A percentile compares a stretch with the other conserved stretches of the same genome.
Evolutionary conservation across 139 green algal genomes (phyloP).

Genomic region (Picochlorum sp.): DNA sequence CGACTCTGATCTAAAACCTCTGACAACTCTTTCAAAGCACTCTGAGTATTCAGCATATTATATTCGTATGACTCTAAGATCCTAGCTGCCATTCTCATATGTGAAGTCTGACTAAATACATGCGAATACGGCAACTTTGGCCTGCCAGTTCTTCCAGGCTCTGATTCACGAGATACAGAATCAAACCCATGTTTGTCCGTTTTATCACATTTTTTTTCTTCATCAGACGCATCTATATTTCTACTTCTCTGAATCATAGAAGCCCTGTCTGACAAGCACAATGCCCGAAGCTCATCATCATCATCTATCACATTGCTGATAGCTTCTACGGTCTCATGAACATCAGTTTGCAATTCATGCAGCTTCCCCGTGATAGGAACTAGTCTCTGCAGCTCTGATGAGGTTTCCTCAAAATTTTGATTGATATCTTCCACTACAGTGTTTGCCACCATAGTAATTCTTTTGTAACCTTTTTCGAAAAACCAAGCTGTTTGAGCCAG

Average conservation of each 20-base stretch:
- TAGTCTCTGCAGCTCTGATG: conserved; percentile 32
- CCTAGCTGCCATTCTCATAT: conserved; percentile 28
- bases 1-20: conserved; percentile 31
- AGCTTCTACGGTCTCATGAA: conserved; percentile 32
- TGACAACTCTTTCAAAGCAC: conserved; percentile 20
- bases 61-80: conserved; percentile 42
- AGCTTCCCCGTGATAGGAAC: conserved; percentile 41
- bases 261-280: conserved; percentile 28
- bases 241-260: neutral
- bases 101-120: too few species aligned
- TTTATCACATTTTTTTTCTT: too few species aligned
- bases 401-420: conserved; percentile 8
- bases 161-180: neutral
- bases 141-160: too few species aligned
- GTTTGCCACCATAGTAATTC: conserved; percentile 31
- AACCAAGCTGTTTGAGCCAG: conserved; percentile 27
- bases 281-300: conserved; percentile 12
- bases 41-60: conserved; percentile 22
- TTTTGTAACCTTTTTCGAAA: conserved; percentile 22
- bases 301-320: conserved; percentile 26
- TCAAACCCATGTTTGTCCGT: neutral
- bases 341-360: conserved; percentile 39
- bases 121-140: neutral
- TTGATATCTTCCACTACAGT: conserved; percentile 33
- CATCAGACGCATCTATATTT: neutral